Conservation (phyloP, 345 rosid species). For the Gossypium raimondii region DNA sequence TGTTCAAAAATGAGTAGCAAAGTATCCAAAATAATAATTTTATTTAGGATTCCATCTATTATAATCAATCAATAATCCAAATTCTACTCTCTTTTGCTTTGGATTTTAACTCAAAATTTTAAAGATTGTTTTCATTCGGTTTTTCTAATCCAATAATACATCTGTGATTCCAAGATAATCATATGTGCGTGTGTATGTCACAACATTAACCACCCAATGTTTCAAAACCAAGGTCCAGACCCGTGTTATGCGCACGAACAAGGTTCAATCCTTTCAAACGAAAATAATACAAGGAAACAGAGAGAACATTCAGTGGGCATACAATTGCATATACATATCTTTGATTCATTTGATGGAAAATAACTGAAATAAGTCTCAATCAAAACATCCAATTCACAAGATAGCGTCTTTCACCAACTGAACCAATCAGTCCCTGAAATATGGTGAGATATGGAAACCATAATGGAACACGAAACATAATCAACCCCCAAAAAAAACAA, state of each 20-base stretch:
- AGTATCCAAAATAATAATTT: too few species aligned
- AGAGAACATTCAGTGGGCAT: neutral
- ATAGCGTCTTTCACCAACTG: conserved; percentile 10
- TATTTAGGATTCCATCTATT: neutral
- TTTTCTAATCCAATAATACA: neutral
- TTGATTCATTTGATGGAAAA: neutral
- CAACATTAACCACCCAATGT: neutral
- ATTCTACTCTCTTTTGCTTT: neutral
- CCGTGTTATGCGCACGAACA: neutral
- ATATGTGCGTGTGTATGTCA: too few species aligned
- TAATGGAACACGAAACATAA: neutral
- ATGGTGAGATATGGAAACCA: conserved; percentile 5
- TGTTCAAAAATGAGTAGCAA: too few species aligned
- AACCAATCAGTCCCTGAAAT: conserved; percentile 8
- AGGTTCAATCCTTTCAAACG: too few species aligned
- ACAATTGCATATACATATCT: neutral
- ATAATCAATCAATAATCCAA: neutral
- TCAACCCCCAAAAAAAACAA: neutral
- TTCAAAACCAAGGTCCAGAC: neutral
- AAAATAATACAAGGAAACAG: neutral
- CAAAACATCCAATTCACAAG: neutral
- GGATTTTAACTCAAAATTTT: neutral
- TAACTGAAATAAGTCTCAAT: neutral
- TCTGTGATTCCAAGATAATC: too few species aligned
- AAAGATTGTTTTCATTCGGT: neutral